A percentile compares a stretch with the other conserved stretches of the same genome.
Evolutionary conservation across 345 rosid species (phyloP).

Genomic region (Lumnitzera littorea): DNA sequence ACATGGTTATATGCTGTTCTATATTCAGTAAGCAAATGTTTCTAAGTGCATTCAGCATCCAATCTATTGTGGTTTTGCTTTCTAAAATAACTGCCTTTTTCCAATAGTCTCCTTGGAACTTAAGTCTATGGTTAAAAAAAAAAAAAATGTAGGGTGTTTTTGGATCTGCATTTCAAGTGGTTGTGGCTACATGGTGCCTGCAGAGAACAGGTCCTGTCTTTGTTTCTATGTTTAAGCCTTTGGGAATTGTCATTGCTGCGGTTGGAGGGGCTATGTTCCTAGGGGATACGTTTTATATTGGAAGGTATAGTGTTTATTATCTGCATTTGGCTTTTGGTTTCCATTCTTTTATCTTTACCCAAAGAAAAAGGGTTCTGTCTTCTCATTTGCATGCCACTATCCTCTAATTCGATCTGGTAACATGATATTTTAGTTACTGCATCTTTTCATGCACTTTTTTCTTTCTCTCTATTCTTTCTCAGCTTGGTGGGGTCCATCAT

Average conservation of each 20-base stretch:
- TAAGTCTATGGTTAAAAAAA: no score
- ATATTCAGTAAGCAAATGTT: conserved; percentile 26
- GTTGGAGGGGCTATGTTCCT: conserved; percentile 34
- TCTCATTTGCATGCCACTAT: neutral
- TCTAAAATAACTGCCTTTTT: neutral
- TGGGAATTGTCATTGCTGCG: conserved; percentile 48
- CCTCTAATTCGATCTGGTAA: neutral
- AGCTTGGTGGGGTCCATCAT: conserved; percentile 43
- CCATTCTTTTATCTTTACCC: neutral
- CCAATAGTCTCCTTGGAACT: neutral
- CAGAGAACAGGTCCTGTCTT: conserved; percentile 56
- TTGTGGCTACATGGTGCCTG: conserved; percentile 53
- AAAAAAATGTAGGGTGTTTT: neutral
- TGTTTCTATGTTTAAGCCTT: conserved; percentile 63
- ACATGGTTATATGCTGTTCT: conserved; percentile 25
- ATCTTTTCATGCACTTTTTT: neutral
- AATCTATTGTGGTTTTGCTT: neutral
- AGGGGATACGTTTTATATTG: conserved; percentile 48
- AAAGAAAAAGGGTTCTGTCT: neutral
- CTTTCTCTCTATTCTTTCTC: conserved; percentile 10
- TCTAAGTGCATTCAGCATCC: neutral
- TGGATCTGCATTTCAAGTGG: conserved; percentile 42
- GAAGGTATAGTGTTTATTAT: conserved; percentile 27
- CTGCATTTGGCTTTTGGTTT: neutral
- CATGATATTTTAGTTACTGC: neutral